Base-by-base conservation (phyloP, 805 yeast genomes). In the Ogataea dorogensis region DNA sequence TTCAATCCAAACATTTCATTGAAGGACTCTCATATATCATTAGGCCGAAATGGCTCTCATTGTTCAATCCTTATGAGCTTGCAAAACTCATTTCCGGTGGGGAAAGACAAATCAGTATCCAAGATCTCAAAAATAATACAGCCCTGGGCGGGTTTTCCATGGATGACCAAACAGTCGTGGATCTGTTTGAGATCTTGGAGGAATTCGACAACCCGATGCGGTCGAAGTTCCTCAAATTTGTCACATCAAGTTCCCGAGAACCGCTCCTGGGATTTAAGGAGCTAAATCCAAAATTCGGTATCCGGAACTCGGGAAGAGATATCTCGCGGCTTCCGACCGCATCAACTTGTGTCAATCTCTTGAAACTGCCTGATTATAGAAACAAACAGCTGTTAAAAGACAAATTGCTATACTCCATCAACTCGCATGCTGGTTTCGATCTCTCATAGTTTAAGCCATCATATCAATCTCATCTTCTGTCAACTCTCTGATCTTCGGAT, bases 221-320 rank as follows among this genome's bases (percentile, higher is more conserved):
- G 43, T 68, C 77, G 14, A 73, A 75, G 33, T 72, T 93, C 38
- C 61, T 93, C 17, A 86, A 86, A 55, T 93, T 91, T 64, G 96
- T 86, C 17, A 93, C 98, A 0, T 84, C 96, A 0, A 95, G 87
- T 1, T 81, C 96, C 1, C 73, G 89, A 42, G 96, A 95, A 0
- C 98, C 98, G 1, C 65, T 93, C 25, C 68, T 86, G 17, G 98
- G 98, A 0, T 91, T 93, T 55, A 68, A 73, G 10, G 76, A 80
- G 3, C 66, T 87, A 30, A 65, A 63, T 19, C 98, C 98, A 0
- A 68, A 67, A 36, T 87, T 93, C 59, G 95, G 95, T 1, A 81
- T 93, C 30, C 59, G 86, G 24, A 79, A 79, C 46, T 71, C 81
- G 0, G 93, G 91, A 0, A 37, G 55, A 7, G 75, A 74, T 17